Percentiles rank a stretch among this genome's conserved stretches.
Evolutionary conservation across 257 asterid species (phyloP).

Genomic region (Plantago major): DNA sequence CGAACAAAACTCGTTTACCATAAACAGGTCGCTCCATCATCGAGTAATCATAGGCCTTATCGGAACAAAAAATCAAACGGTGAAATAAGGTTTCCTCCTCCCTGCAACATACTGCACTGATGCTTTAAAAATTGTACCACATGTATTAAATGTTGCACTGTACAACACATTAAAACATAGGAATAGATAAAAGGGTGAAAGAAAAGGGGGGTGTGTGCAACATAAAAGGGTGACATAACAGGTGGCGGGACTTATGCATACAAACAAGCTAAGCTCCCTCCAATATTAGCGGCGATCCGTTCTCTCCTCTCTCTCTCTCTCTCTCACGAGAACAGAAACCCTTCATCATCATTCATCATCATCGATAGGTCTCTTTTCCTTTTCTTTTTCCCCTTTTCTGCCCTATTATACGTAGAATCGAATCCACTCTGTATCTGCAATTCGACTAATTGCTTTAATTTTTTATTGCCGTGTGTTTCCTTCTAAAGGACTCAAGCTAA

Average conservation of each 20-base stretch:
- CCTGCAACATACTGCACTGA: too few relatives aligned
- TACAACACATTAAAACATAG: too few relatives aligned
- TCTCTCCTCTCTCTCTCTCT: constrained; percentile 25
- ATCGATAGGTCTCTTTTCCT: neutral
- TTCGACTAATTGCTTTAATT: neutral
- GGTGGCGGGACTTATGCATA: constrained; percentile 65
- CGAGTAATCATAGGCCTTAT: too few relatives aligned
- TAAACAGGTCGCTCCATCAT: too few relatives aligned
- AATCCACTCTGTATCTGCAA: constrained; percentile 7
- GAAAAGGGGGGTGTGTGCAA: neutral
- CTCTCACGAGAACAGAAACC: constrained; percentile 29
- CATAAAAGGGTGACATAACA: constrained; percentile 20
- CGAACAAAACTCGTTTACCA: too few relatives aligned
- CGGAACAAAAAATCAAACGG: too few relatives aligned
- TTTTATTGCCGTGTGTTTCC: constrained; percentile 14
- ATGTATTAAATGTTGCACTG: too few relatives aligned
- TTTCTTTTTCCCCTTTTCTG: neutral
- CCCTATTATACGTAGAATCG: constrained; percentile 7
- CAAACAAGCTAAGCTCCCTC: constrained; percentile 25
- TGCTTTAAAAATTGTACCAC: too few relatives aligned
- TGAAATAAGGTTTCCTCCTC: too few relatives aligned
- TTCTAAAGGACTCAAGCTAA: neutral
- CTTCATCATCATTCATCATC: constrained; percentile 5
- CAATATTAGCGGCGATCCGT: constrained; percentile 48
- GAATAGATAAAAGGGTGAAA: too few relatives aligned